Evolutionary conservation across 495 filamentous ascomycete species (phyloP).

Genomic region (Penicillium pancosmium): DNA sequence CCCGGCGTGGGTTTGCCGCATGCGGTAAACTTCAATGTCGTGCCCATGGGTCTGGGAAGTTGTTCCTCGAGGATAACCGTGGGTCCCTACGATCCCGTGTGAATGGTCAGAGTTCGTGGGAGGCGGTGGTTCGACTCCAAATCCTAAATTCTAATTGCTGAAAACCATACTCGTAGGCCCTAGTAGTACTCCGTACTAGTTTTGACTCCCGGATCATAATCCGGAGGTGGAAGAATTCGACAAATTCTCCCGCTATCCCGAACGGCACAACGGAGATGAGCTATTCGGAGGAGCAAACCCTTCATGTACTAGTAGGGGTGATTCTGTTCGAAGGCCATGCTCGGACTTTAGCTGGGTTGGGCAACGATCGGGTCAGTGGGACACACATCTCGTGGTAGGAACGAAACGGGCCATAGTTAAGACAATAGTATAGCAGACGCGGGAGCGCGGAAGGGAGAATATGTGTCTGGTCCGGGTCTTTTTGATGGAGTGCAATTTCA

Average conservation of each 20-base stretch:
- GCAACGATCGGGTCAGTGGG: slow-evolving; percentile 6
- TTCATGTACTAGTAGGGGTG: slow-evolving; percentile 3
- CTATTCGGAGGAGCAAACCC: background rate
- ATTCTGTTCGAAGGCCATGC: background rate
- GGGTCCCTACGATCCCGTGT: slow-evolving; percentile 13
- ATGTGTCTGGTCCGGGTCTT: background rate
- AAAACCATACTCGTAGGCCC: background rate
- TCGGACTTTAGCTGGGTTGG: background rate
- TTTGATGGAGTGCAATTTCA: slow-evolving; percentile 21
- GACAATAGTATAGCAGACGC: background rate
- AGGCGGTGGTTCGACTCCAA: slow-evolving; percentile 1
- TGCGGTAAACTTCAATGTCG: slow-evolving; percentile 12
- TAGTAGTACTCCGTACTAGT: background rate
- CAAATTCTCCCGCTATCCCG: background rate
- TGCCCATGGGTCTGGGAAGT: slow-evolving; percentile 19
- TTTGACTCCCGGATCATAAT: slow-evolving; percentile 5
- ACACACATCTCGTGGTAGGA: background rate
- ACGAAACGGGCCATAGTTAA: background rate
- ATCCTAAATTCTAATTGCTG: background rate
- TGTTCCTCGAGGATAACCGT: slow-evolving; percentile 24
- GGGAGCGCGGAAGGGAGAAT: background rate
- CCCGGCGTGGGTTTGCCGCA: slow-evolving; percentile 7
- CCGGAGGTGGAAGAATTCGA: background rate
- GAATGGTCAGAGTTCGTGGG: background rate
- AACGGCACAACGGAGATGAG: slow-evolving; percentile 2